Conservation (phyloP, 768 basidiomycete species). For the Phaffia tasmanica region DNA sequence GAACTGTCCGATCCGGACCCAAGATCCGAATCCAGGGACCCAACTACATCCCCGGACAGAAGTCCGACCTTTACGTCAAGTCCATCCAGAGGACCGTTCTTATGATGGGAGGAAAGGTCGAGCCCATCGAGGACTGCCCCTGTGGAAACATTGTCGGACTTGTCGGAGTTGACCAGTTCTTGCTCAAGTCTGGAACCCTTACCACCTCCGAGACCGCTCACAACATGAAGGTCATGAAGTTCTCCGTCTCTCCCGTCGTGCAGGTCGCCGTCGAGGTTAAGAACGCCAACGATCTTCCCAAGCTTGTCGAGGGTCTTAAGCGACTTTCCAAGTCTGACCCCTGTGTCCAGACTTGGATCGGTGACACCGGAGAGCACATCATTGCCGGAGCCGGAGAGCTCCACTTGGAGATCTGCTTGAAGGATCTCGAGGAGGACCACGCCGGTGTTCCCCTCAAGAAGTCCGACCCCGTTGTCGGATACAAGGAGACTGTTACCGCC, state of each 20-base stretch:
- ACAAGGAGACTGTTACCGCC: conserved; percentile 92
- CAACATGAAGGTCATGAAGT: conserved; percentile 99
- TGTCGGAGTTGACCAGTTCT: conserved; percentile 99
- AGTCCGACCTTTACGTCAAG: conserved; percentile 95
- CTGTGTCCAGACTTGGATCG: conserved; percentile 91
- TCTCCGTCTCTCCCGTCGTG: conserved; percentile 98
- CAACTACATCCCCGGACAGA: conserved; percentile 97
- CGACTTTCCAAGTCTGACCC: conserved; percentile 99
- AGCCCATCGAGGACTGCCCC: conserved; percentile 98
- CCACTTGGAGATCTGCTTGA: conserved; percentile 98
- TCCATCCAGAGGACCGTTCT: conserved; percentile 96
- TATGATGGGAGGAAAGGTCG: conserved; percentile 99
- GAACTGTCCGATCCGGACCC: conserved; percentile 90
- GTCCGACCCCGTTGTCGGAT: conserved; percentile 87
- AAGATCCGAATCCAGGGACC: conserved; percentile 99
- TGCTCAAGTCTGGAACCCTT: conserved; percentile 97
- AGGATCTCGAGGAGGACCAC: conserved; percentile 99
- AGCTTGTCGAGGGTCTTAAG: conserved; percentile 99
- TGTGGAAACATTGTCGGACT: conserved; percentile 98
- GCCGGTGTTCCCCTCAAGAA: conserved; percentile 98
- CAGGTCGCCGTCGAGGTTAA: conserved; percentile 99
- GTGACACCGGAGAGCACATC: conserved; percentile 90
- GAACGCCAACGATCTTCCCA: conserved; percentile 97
- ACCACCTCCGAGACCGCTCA: conserved; percentile 93
- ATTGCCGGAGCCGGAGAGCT: conserved; percentile 99